Base-by-base conservation (phyloP, 1,139 yeast genomes). In the Saccharomyces pastorianus region DNA sequence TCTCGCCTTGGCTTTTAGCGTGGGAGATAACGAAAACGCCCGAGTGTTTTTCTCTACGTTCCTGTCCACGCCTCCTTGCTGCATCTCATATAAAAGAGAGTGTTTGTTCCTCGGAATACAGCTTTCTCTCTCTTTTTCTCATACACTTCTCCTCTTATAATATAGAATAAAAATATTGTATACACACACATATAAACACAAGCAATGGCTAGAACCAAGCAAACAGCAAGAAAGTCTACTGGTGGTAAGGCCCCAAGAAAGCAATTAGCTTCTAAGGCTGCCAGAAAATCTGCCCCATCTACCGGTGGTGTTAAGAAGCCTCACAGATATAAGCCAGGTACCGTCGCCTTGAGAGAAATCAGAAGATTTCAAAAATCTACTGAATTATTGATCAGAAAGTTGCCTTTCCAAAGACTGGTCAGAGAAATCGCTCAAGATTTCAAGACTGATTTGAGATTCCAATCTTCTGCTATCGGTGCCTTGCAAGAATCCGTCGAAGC, bases 201-300 rank as follows among this genome's bases (percentile, higher is more conserved):
- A 48, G 61, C 58, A 77, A 90, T 90, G 97, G 97, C 97, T 76
- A 89, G 97, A 87, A 90, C 96, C 64, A 90, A 90, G 80, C 96
- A 90, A 83, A 89, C 96, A 65, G 96, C 97, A 73, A 88, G 96
- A 85, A 90, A 90, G 79, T 88, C 96, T 69, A 88, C 96, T 73
- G 96, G 96, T 85, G 98, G 98, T 80, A 90, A 90, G 79, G 97
- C 97, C 64, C 97, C 98, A 83, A 88, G 97, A 85, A 90, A 90
- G 82, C 96, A 89, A 80, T 84, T 91, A 73, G 96, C 97, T 71
- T 89, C 97, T 67, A 90, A 90, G 86, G 96, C 96, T 70, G 97
- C 97, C 68, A 86, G 97, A 84, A 90, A 90, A 79, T 89, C 97
- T 55, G 96, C 96, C 56, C 91, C 95, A 80, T 81, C 96, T 62